Evolutionary conservation across 2,329 filamentous ascomycete genomes (phyloP).

Genomic region (Aspergillus fructus): DNA sequence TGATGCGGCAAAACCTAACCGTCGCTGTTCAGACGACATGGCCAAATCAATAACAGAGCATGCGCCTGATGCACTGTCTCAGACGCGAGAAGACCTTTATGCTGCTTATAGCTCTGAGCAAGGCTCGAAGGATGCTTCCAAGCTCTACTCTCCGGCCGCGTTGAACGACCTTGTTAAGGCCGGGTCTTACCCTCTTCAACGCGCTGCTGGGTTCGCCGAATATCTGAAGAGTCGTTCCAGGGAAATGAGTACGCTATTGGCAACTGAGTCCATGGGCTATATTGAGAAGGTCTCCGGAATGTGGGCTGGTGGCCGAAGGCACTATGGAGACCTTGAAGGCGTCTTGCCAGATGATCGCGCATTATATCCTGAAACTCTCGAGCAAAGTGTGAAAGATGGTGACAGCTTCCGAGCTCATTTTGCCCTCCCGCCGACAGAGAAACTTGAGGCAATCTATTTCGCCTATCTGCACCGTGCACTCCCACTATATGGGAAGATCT

Average conservation of each 20-base stretch:
- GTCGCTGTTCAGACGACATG: conserved; percentile 36
- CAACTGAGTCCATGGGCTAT: conserved; percentile 92
- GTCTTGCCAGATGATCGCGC: conserved; percentile 65
- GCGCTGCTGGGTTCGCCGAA: conserved; percentile 77
- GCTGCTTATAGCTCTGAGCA: conserved; percentile 25
- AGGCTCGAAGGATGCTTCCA: conserved; percentile 20
- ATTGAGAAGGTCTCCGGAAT: conserved; percentile 96
- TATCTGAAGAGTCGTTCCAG: conserved; percentile 78
- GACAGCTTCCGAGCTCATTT: conserved; percentile 85
- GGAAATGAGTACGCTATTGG: conserved; percentile 76
- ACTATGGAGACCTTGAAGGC: conserved; percentile 75
- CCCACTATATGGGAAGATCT: conserved; percentile 94
- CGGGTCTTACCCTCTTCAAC: conserved; percentile 76
- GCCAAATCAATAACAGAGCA: conserved; percentile 30
- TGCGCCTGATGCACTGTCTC: conserved; percentile 14
- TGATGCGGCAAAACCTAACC: conserved; percentile 24
- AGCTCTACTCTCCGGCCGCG: conserved; percentile 46
- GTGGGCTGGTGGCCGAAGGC: conserved; percentile 87
- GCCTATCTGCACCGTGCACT: conserved; percentile 87
- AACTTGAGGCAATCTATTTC: conserved; percentile 84
- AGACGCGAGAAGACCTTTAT: conserved; percentile 16
- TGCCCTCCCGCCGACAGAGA: conserved; percentile 79
- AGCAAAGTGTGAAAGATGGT: conserved; percentile 54
- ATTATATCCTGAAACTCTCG: conserved; percentile 56
- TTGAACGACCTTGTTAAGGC: conserved; percentile 60